Conservation (phyloP, 2,329 filamentous ascomycete species). For the Xylaria sp. region DNA sequence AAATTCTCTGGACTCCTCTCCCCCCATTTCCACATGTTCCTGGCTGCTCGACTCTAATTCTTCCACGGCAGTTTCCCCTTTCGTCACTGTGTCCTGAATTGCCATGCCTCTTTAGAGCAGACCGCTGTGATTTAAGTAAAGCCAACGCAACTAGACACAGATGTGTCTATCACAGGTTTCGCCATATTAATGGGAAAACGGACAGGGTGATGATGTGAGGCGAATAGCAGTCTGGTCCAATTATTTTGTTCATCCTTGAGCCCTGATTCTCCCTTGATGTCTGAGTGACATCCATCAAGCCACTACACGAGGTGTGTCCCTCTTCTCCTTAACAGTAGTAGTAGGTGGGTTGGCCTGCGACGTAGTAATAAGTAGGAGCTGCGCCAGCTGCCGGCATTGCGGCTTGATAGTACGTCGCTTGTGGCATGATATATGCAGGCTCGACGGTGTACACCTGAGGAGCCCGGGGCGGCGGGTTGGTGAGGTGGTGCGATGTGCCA, state of each 20-base stretch:
- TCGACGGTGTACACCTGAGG: slow-evolving; percentile 30
- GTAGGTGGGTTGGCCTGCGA: slow-evolving; percentile 7
- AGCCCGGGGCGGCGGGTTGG: slow-evolving; percentile 19
- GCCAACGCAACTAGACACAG: not conserved
- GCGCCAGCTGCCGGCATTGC: not conserved
- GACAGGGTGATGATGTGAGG: not conserved
- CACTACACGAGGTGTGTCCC: not conserved
- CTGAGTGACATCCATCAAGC: not conserved
- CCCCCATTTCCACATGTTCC: not conserved
- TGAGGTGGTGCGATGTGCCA: slow-evolving; percentile 29
- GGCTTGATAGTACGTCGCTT: slow-evolving; percentile 16
- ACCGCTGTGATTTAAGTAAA: not conserved
- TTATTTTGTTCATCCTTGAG: not conserved
- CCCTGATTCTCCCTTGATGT: not conserved
- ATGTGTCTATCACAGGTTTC: not conserved
- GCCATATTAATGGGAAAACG: not conserved
- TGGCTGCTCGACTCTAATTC: no score
- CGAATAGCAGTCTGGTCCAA: not conserved
- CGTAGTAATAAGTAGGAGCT: slow-evolving; percentile 20
- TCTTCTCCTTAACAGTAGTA: slow-evolving; percentile 10
- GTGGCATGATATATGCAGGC: slow-evolving; percentile 28
- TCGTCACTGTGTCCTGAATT: not conserved
- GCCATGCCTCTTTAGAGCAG: not conserved
- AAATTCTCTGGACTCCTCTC: not conserved
- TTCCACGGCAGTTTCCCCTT: not conserved